phyloP scores from a whole-genome alignment of 768 basidiomycete species.

The Phylloporus sp. region DNA sequence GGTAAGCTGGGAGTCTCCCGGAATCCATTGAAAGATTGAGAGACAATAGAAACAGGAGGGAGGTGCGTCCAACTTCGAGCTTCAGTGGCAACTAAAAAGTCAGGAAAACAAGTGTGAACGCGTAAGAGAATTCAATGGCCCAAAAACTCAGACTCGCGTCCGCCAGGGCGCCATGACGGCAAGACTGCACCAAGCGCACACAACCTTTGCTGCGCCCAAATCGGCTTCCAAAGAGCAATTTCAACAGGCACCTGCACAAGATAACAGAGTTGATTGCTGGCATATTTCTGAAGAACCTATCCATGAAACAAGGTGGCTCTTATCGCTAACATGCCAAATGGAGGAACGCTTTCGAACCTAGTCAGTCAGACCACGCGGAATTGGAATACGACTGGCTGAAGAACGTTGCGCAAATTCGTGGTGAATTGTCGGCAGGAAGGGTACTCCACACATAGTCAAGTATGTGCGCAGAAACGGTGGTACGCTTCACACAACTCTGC shows the following conservation, averaged over 20 bases:
- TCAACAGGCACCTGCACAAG: neutral
- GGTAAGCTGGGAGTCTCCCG: constrained; percentile 19
- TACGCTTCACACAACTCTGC: constrained; percentile 1
- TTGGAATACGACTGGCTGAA: no score
- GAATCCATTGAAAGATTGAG: constrained; percentile 15
- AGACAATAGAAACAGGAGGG: neutral
- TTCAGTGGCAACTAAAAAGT: neutral
- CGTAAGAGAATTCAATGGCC: no score
- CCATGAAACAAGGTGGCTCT: neutral
- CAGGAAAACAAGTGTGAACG: constrained; percentile 1
- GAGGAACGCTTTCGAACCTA: neutral
- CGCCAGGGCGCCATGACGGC: constrained; percentile 28
- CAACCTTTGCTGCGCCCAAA: constrained; percentile 1
- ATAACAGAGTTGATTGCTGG: no score
- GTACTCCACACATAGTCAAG: no score
- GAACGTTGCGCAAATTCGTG: no score
- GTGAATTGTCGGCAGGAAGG: no score
- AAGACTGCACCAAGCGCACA: constrained; percentile 25
- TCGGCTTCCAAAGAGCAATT: constrained; percentile 4
- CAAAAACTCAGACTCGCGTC: constrained; percentile 20
- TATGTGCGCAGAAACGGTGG: no score
- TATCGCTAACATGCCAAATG: neutral
- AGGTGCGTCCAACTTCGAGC: neutral
- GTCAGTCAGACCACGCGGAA: constrained; percentile 2
- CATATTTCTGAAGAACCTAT: neutral